Percentiles rank a stretch among this genome's conserved stretches.
phyloP scores from a whole-genome alignment of 768 basidiomycete species.

The Lyophyllum atratum region DNA sequence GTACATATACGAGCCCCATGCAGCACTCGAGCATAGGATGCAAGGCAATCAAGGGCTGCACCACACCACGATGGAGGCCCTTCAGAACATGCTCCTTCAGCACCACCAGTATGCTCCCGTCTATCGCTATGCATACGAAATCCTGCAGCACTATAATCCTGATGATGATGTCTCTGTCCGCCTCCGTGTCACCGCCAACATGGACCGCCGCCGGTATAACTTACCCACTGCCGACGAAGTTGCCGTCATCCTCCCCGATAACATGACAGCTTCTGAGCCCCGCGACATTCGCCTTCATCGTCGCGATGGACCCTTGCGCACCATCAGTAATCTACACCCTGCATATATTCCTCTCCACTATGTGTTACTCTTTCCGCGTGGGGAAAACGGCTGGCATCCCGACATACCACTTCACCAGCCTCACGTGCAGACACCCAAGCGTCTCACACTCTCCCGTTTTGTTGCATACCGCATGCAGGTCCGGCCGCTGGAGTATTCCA shows the following conservation, averaged over 20 bases:
- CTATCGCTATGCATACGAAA: slow-evolving; percentile 26
- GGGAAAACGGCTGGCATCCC: slow-evolving; percentile 38
- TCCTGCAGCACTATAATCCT: not conserved
- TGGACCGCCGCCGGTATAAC: slow-evolving; percentile 34
- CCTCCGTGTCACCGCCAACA: not conserved
- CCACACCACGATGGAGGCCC: slow-evolving; percentile 14
- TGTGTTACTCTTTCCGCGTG: slow-evolving; percentile 43
- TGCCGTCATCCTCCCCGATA: slow-evolving; percentile 40
- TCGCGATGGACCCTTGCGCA: slow-evolving; percentile 20
- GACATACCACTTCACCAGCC: slow-evolving; percentile 16
- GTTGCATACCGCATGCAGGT: slow-evolving; percentile 31
- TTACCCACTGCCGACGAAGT: slow-evolving; percentile 43
- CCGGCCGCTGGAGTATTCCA: slow-evolving; percentile 18
- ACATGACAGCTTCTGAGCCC: slow-evolving; percentile 17
- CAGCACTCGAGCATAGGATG: slow-evolving; percentile 23
- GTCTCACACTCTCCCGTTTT: slow-evolving; percentile 25
- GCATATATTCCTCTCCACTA: slow-evolving; percentile 42
- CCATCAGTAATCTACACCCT: slow-evolving; percentile 35
- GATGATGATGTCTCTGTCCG: slow-evolving; percentile 5
- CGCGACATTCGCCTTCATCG: slow-evolving; percentile 36
- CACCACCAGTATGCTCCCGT: slow-evolving; percentile 18
- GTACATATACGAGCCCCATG: slow-evolving; percentile 38
- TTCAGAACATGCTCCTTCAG: slow-evolving; percentile 19
- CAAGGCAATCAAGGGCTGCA: slow-evolving; percentile 8
- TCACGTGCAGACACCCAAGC: slow-evolving; percentile 2